These are phyloP conservation scores for Hypocreales sp. DNA, from an alignment of 2,329 filamentous ascomycete species.

Conservation along the genomic window DNA sequence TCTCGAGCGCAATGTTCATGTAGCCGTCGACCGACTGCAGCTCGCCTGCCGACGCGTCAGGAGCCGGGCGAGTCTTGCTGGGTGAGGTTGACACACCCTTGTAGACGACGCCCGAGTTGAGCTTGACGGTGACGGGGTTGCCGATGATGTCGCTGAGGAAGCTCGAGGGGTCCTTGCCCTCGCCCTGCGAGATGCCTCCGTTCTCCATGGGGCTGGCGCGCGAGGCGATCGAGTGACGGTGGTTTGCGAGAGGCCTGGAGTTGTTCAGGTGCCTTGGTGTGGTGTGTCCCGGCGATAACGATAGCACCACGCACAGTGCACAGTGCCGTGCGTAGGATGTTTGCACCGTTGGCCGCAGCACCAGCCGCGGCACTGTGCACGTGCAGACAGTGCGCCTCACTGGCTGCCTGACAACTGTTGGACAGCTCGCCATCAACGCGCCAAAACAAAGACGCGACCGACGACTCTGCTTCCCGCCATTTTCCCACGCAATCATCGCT, in stretches of 20 bases:
- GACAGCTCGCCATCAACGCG: too few relatives aligned
- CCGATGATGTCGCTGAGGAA: constrained; percentile 94
- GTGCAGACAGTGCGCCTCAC: too few relatives aligned
- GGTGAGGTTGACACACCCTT: constrained; percentile 48
- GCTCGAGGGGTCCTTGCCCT: constrained; percentile 82
- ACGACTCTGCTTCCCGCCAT: too few relatives aligned
- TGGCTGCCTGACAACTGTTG: too few relatives aligned
- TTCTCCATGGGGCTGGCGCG: constrained; percentile 51
- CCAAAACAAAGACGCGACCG: too few relatives aligned
- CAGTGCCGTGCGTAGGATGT: not conserved
- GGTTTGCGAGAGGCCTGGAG: not conserved
- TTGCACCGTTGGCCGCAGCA: too few relatives aligned
- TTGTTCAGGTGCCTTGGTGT: too few relatives aligned
- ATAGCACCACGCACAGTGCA: too few relatives aligned
- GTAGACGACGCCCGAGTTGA: constrained; percentile 97
- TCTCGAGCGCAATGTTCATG: constrained; percentile 98
- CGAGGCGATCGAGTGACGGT: not conserved
- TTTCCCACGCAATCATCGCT: too few relatives aligned
- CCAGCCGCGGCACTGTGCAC: too few relatives aligned
- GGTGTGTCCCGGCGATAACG: too few relatives aligned
- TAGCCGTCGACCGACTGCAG: constrained; percentile 96
- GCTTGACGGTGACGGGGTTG: constrained; percentile 84
- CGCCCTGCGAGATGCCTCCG: constrained; percentile 42
- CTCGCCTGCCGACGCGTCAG: constrained; percentile 45
- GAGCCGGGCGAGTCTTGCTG: not conserved